phyloP scores from a whole-genome alignment of 2,329 filamentous ascomycete species.

The Colletotrichum lindemuthianum region DNA sequence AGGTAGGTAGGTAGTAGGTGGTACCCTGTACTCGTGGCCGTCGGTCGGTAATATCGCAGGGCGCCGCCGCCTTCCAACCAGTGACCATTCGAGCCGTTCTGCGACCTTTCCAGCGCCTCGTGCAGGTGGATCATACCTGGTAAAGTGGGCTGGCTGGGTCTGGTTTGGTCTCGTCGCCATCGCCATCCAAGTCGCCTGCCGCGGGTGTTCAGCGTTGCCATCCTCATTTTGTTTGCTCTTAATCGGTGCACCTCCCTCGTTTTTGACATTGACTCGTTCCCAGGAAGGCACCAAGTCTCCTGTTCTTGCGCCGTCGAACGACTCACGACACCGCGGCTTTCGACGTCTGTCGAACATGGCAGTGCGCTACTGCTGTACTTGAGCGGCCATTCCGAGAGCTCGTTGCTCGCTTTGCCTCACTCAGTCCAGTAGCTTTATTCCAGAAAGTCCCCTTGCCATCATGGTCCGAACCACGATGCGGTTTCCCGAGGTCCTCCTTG shows the following conservation, averaged over 20 bases:
- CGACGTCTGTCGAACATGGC: conserved; percentile 31
- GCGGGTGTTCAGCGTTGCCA: conserved; percentile 5
- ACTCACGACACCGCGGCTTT: conserved; percentile 13
- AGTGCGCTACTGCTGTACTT: conserved; percentile 27
- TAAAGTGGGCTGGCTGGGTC: conserved; percentile 16
- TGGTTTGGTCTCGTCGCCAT: conserved; percentile 26
- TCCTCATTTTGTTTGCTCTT: conserved; percentile 11
- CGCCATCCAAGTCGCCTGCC: conserved; percentile 24
- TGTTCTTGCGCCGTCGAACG: not conserved
- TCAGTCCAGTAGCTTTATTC: not conserved
- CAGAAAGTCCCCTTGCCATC: not conserved
- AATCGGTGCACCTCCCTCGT: not conserved
- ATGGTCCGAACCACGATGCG: conserved; percentile 18
- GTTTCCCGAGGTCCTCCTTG: conserved; percentile 12
- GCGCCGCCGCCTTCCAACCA: conserved; percentile 14
- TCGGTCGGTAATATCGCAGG: too few species aligned
- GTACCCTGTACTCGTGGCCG: too few species aligned
- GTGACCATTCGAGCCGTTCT: conserved; percentile 28
- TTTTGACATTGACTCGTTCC: conserved; percentile 10
- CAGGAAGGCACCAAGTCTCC: not conserved
- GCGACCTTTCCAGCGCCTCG: conserved; percentile 32
- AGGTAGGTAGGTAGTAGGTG: too few species aligned
- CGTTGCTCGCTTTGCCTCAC: conserved; percentile 19
- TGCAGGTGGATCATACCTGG: conserved; percentile 33
- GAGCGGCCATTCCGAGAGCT: conserved; percentile 32